Percentiles rank a stretch among this genome's conserved stretches.
phyloP scores from a whole-genome alignment of 495 filamentous ascomycete genomes.

The Lindgomyces ingoldianus region DNA sequence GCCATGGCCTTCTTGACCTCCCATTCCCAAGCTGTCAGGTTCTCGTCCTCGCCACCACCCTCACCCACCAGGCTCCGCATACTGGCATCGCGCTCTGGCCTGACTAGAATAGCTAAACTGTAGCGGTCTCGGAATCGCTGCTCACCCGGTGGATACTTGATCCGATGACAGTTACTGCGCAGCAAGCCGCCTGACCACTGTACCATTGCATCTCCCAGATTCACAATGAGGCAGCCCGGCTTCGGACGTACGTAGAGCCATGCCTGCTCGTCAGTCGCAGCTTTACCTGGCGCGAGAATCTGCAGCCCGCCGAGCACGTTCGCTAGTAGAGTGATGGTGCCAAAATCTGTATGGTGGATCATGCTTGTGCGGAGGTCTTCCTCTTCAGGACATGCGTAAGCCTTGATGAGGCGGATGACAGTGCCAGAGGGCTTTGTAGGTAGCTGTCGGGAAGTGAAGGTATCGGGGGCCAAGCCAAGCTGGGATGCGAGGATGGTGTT shows the following conservation, averaged over 20 bases:
- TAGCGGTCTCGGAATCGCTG: constrained; percentile 10
- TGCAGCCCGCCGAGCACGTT: constrained; percentile 16
- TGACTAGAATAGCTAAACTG: constrained; percentile 21
- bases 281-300: not conserved
- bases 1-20: constrained; percentile 24
- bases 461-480: constrained; percentile 2
- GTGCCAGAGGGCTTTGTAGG: constrained; percentile 13
- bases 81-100: constrained; percentile 11
- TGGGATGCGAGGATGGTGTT: constrained; percentile 4
- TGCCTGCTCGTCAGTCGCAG: not conserved
- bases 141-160: not conserved
- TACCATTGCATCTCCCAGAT: constrained; percentile 19
- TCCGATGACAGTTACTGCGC: constrained; percentile 1
- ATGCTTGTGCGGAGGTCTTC: constrained; percentile 22
- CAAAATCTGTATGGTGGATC: constrained; percentile 20
- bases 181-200: constrained; percentile 12
- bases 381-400: not conserved
- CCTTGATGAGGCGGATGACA: constrained; percentile 20
- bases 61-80: constrained; percentile 14
- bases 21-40: constrained; percentile 22
- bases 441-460: constrained; percentile 4
- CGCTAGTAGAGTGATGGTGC: constrained; percentile 13
- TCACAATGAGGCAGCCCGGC: constrained; percentile 14
- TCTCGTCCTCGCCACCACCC: constrained; percentile 1
- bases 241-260: constrained; percentile 5